Percentiles rank a stretch among this genome's conserved stretches.
These are phyloP conservation scores for Meyerozyma sp. DNA, from an alignment of 1,139 yeast genomes.

Conservation along the genomic window DNA sequence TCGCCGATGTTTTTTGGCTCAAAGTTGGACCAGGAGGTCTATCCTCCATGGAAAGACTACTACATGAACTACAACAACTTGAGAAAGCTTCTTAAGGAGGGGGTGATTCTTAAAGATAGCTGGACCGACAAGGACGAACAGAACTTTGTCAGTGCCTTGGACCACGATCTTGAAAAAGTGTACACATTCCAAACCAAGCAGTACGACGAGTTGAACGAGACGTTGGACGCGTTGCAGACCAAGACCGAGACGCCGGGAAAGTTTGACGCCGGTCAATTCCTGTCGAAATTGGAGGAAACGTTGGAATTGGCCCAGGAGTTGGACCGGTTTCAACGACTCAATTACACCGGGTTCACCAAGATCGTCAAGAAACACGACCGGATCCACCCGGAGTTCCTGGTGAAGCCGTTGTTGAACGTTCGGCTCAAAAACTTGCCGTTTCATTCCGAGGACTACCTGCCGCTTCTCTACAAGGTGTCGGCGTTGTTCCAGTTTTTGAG, in stretches of 20 bases:
- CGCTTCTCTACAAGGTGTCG: slow-evolving; percentile 78
- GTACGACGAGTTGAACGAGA: slow-evolving; percentile 63
- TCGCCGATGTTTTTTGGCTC: slow-evolving; percentile 74
- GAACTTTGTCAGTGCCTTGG: slow-evolving; percentile 74
- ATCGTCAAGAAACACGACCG: slow-evolving; percentile 96
- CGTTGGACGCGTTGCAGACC: slow-evolving; percentile 58
- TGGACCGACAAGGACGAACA: slow-evolving; percentile 58
- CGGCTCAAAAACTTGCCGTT: slow-evolving; percentile 84
- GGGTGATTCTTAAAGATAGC: slow-evolving; percentile 46
- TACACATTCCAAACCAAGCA: slow-evolving; percentile 75
- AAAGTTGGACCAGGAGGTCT: slow-evolving; percentile 73
- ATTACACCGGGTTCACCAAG: slow-evolving; percentile 91
- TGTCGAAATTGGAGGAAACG: slow-evolving; percentile 64
- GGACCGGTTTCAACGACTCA: slow-evolving; percentile 84
- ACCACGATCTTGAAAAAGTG: slow-evolving; percentile 86
- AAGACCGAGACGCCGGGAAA: slow-evolving; percentile 30
- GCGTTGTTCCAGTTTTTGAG: slow-evolving; percentile 76
- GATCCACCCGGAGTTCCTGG: slow-evolving; percentile 78
- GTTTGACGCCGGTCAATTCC: slow-evolving; percentile 54
- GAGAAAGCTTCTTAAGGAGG: slow-evolving; percentile 80
- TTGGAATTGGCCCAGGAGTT: slow-evolving; percentile 76
- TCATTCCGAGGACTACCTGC: slow-evolving; percentile 93
- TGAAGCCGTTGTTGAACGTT: slow-evolving; percentile 82
- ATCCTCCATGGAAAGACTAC: slow-evolving; percentile 83
- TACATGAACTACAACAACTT: slow-evolving; percentile 76